Conservation (phyloP, 1,284 basidiomycete genomes). For the Agroathelia rolfsii region DNA sequence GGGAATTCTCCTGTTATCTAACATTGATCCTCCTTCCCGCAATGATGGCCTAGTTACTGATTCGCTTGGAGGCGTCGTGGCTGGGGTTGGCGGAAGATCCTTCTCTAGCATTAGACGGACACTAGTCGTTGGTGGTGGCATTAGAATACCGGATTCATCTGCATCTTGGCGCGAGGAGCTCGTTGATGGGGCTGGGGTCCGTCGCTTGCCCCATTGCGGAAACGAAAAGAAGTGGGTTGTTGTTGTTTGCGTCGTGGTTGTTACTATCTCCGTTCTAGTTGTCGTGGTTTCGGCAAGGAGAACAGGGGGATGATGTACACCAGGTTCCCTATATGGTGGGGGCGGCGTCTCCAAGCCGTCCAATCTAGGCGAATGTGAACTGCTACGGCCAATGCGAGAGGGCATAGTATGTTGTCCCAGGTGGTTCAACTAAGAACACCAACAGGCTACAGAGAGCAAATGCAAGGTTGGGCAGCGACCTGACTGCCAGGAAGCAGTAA, state of each 20-base stretch:
- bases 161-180: constrained; percentile 13
- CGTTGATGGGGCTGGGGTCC: constrained; percentile 19
- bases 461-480: too few relatives aligned
- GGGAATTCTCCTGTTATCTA: too few relatives aligned
- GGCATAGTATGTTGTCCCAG: too few relatives aligned
- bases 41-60: too few relatives aligned
- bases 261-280: constrained; percentile 38
- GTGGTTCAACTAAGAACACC: too few relatives aligned
- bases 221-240: constrained; percentile 56
- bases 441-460: too few relatives aligned
- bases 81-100: constrained; percentile 57
- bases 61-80: constrained; percentile 7
- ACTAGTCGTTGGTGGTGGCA: constrained; percentile 9
- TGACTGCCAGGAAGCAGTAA: too few relatives aligned
- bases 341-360: constrained; percentile 21
- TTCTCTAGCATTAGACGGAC: constrained; percentile 40
- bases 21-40: too few relatives aligned
- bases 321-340: constrained; percentile 30
- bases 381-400: too few relatives aligned
- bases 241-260: constrained; percentile 39
- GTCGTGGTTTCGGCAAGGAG: constrained; percentile 38
- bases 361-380: too few relatives aligned
- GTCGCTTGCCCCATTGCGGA: constrained; percentile 52
- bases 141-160: constrained; percentile 21
- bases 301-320: constrained; percentile 21